Evolutionary conservation across 2,329 filamentous ascomycete species (phyloP).

Genomic region (Trichocomaceae sp.): DNA sequence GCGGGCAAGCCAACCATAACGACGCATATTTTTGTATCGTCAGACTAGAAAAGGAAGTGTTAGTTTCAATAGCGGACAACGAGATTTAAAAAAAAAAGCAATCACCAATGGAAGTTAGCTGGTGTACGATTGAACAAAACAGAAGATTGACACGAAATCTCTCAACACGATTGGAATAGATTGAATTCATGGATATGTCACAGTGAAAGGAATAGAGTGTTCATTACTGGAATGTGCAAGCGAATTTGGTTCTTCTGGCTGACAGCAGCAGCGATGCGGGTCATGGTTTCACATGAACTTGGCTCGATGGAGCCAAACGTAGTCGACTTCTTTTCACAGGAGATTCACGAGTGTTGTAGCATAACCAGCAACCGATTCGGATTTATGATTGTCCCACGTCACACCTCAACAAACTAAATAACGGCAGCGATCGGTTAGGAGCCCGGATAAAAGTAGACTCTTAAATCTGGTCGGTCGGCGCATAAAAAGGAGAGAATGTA

Average conservation of each 20-base stretch:
- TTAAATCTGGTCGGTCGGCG: neutral
- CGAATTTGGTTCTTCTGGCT: slow-evolving; percentile 13
- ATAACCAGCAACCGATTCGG: neutral
- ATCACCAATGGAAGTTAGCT: neutral
- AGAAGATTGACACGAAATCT: neutral
- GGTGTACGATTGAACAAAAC: neutral
- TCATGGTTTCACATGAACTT: slow-evolving; percentile 5
- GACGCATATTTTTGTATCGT: slow-evolving; percentile 94
- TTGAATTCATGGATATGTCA: neutral
- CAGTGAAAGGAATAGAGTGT: slow-evolving; percentile 3
- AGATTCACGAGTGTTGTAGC: neutral
- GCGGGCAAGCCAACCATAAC: slow-evolving; percentile 98
- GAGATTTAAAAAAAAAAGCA: neutral
- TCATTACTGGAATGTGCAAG: slow-evolving; percentile 24
- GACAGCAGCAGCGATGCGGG: slow-evolving; percentile 5
- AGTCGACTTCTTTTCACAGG: neutral
- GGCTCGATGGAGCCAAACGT: neutral
- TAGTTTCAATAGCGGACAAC: neutral
- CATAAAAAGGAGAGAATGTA: neutral
- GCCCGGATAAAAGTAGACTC: neutral
- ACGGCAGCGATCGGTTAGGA: neutral
- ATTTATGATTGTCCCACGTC: neutral
- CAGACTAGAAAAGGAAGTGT: slow-evolving; percentile 58
- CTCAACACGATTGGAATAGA: neutral
- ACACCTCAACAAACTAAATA: slow-evolving; percentile 3